These are phyloP conservation scores for Neolentinus lepideus DNA, from an alignment of 1,284 basidiomycete genomes.

Conservation along the genomic window DNA sequence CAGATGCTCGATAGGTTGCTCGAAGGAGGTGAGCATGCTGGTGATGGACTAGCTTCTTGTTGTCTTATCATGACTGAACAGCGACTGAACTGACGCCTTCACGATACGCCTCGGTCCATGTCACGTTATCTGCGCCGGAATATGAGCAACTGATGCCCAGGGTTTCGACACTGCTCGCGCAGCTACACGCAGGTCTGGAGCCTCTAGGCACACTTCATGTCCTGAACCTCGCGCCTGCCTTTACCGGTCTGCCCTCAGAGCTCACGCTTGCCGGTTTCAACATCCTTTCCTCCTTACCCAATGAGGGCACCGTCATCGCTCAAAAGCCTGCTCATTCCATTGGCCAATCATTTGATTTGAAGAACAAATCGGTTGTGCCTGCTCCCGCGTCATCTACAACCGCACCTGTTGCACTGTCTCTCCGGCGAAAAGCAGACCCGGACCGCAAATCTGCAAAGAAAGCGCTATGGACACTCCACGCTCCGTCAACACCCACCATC, in stretches of 20 bases:
- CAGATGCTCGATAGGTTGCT: constrained; percentile 72
- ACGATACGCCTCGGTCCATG: constrained; percentile 56
- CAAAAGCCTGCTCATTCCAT: constrained; percentile 53
- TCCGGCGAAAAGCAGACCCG: constrained; percentile 43
- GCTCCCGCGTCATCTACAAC: constrained; percentile 13
- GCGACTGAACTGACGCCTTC: constrained; percentile 51
- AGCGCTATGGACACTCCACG: constrained; percentile 69
- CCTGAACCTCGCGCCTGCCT: constrained; percentile 39
- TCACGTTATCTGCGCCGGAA: constrained; percentile 53
- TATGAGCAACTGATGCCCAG: constrained; percentile 49
- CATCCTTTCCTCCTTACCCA: constrained; percentile 33
- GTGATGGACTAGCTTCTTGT: neutral
- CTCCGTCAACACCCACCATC: constrained; percentile 57
- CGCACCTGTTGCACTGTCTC: constrained; percentile 34
- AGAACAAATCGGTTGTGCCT: constrained; percentile 13
- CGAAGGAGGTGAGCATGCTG: constrained; percentile 51
- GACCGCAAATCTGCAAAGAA: constrained; percentile 64
- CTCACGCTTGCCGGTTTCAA: constrained; percentile 59
- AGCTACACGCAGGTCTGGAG: constrained; percentile 48
- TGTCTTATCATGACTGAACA: constrained; percentile 20
- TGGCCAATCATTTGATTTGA: constrained; percentile 27
- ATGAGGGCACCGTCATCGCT: constrained; percentile 44
- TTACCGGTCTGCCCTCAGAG: constrained; percentile 42
- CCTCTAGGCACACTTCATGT: constrained; percentile 65
- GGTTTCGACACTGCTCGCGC: constrained; percentile 47